These are phyloP conservation scores for Exophiala mesophila DNA, from an alignment of 2,329 filamentous ascomycete species.

Conservation along the genomic window DNA sequence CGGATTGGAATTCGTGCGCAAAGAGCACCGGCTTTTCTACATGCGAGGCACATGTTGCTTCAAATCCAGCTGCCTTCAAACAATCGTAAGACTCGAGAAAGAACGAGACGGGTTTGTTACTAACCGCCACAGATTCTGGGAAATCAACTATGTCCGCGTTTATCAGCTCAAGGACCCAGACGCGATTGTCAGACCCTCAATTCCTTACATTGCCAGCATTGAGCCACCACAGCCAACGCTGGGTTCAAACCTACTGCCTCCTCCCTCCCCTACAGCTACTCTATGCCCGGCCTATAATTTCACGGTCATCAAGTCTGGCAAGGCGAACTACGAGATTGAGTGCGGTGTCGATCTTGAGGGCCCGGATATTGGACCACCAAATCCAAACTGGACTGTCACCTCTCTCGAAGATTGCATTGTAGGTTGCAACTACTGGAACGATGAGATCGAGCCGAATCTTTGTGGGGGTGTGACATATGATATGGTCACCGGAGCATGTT, in stretches of 20 bases:
- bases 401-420: constrained; percentile 21
- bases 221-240: constrained; percentile 17
- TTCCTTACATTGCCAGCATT: constrained; percentile 21
- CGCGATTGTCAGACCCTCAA: constrained; percentile 2
- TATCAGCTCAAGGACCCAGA: constrained; percentile 22
- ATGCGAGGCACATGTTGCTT: constrained; percentile 24
- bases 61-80: constrained; percentile 19
- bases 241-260: constrained; percentile 6
- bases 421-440: constrained; percentile 23
- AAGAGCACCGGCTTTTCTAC: constrained; percentile 15
- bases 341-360: constrained; percentile 20
- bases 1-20: constrained; percentile 17
- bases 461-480: constrained; percentile 21
- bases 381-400: constrained; percentile 13
- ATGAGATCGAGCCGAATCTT: constrained; percentile 16
- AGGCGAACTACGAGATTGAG: constrained; percentile 20
- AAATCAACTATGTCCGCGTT: constrained; percentile 24
- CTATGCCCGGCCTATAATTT: constrained; percentile 24
- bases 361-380: constrained; percentile 16
- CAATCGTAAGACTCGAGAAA: constrained; percentile 11
- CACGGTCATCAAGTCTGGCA: constrained; percentile 16
- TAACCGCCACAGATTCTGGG: constrained; percentile 18
- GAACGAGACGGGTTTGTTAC: too few species aligned
- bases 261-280: constrained; percentile 13
- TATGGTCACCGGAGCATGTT: constrained; percentile 16